Base-by-base conservation (phyloP, 805 yeast genomes). In the Metschnikowia kunwiensis region DNA sequence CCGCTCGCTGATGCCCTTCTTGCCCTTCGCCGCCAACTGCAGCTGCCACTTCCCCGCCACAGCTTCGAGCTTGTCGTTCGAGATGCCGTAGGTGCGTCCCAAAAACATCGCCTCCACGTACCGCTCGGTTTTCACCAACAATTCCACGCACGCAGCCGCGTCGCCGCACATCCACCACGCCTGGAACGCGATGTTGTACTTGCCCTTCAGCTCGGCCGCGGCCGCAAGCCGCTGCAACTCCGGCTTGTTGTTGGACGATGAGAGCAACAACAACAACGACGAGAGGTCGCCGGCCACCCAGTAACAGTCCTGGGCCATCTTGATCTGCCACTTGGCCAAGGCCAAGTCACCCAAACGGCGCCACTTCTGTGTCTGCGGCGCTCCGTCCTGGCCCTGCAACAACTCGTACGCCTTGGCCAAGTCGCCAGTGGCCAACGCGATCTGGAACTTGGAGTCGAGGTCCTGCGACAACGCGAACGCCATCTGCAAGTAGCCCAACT, bases 341-440 rank as follows among this genome's bases (percentile, higher is more conserved):
- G 96, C 84, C 42, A 80, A 71, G 65, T 93, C 97, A 48, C 97
- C 99, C 31, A 93, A 74, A 41, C 80, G 73, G 61, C 86, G 86
- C 97, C 97, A 93, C 63, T 86, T 89, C 14, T 58, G 53, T 5
- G 58, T 41, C 46, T 65, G 64, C 35, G 80, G 81, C 34, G 76
- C 77, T 29, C 65, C 64, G 15, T 65, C 57, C 43, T 60, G 62
- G 39, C 51, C 51, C 17, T 50, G 49, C 34, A 68, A 60, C 43
- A 68, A 57, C 25, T 77, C 78, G 47, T 75, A 72, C 5, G 97
- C 97, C 47, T 82, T 72, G 2, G 64, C 58, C 44, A 93, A 76
- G 53, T 85, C 75, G 36, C 77, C 75, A n/a, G 88, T 78, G 37
- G 81, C 74, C 32, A 93, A 66, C 7, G 97, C 91, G 42, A 93